Evolutionary conservation across 73 alveolate species (phyloP).

Genomic region (Tetrahymena borealis): DNA sequence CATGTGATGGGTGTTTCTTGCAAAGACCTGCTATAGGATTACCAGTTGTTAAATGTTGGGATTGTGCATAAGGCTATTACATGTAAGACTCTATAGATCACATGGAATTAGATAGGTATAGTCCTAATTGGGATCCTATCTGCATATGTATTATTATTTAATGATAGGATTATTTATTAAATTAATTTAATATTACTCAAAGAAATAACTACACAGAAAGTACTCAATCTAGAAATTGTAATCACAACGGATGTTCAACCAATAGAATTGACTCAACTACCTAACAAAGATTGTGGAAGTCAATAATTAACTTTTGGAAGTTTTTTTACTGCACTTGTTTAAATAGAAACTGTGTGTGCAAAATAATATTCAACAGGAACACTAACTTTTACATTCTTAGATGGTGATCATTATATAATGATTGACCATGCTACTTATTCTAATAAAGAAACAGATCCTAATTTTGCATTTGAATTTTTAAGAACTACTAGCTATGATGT

Average conservation of each 20-base stretch:
- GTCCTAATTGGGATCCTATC: not conserved
- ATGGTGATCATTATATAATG: not conserved
- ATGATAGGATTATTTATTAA: not conserved
- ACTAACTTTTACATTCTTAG: not conserved
- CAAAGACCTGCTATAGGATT: not conserved
- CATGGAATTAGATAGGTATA: not conserved
- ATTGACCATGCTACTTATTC: not conserved
- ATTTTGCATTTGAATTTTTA: not conserved
- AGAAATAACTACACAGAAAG: not conserved
- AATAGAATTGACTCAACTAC: not conserved
- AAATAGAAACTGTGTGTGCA: not conserved
- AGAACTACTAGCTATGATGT: not conserved
- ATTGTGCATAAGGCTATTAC: not conserved
- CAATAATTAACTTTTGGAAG: not conserved
- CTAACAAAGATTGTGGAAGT: not conserved
- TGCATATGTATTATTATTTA: not conserved
- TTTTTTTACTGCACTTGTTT: not conserved
- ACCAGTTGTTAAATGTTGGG: not conserved
- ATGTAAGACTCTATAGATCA: not conserved
- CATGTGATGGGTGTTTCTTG: not conserved
- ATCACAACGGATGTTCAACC: not conserved
- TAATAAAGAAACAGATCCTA: not conserved
- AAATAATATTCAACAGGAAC: not conserved
- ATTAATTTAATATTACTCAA: not conserved
- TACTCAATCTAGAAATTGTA: not conserved